These are phyloP conservation scores for Epichloe elymi DNA, from an alignment of 2,329 filamentous ascomycete species.

Conservation along the genomic window DNA sequence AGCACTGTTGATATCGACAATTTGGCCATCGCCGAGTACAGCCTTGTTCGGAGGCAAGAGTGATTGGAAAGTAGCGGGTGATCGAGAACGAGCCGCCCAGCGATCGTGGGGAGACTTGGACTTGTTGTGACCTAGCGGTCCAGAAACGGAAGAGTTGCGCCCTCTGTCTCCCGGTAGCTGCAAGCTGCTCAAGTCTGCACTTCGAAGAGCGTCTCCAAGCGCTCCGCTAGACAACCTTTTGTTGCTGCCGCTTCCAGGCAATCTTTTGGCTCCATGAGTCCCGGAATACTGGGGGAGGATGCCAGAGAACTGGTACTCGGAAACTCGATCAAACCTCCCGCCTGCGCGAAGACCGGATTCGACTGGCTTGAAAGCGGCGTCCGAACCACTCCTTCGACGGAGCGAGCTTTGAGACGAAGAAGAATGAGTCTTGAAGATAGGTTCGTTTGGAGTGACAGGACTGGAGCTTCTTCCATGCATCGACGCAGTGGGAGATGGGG, in stretches of 20 bases:
- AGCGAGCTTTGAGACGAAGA: conserved; percentile 9
- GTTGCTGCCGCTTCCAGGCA: conserved; percentile 16
- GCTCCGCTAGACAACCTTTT: conserved; percentile 21
- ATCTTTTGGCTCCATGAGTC: conserved; percentile 20
- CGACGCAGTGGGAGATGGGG: conserved; percentile 19
- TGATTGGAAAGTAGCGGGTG: conserved; percentile 16
- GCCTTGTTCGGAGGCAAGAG: conserved; percentile 22
- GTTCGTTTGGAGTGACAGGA: conserved; percentile 19
- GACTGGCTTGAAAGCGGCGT: conserved; percentile 32
- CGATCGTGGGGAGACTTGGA: conserved; percentile 43
- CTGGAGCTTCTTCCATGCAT: conserved; percentile 19
- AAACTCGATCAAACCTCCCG: conserved; percentile 28
- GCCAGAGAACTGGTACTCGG: conserved; percentile 48
- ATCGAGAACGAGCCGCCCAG: conserved; percentile 27
- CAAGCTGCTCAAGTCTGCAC: conserved; percentile 35
- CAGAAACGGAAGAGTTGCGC: conserved; percentile 26
- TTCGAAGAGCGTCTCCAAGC: conserved; percentile 42
- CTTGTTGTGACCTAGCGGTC: conserved; percentile 21
- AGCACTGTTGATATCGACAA: conserved; percentile 55
- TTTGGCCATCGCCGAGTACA: conserved; percentile 45
- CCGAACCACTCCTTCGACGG: conserved; percentile 42
- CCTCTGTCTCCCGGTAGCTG: conserved; percentile 33
- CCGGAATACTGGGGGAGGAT: conserved; percentile 20
- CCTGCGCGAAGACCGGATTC: conserved; percentile 28
- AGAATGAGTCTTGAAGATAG: conserved; percentile 11